A percentile compares a stretch with the other conserved stretches of the same genome.
Evolutionary conservation across 768 basidiomycete species (phyloP).

Genomic region (Boletus reticuloceps): DNA sequence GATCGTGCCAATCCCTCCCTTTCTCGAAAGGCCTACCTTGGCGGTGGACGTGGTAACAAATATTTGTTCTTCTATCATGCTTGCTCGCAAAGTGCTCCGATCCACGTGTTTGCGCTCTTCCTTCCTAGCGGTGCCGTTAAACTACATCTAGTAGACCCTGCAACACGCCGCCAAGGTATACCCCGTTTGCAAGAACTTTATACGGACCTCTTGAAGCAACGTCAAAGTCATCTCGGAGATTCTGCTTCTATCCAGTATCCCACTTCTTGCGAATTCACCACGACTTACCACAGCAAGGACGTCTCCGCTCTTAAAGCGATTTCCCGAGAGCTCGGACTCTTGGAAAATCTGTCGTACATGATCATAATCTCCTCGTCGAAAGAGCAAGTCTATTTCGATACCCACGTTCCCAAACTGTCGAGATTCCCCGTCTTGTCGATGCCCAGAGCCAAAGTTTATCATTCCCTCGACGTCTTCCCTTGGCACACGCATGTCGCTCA

Average conservation of each 20-base stretch:
- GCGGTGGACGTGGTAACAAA: conserved; percentile 64
- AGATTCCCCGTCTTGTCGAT: conserved; percentile 89
- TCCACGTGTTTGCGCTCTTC: conserved; percentile 90
- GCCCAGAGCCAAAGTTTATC: conserved; percentile 73
- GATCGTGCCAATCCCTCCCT: conserved; percentile 58
- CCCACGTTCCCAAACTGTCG: conserved; percentile 60
- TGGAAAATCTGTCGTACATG: conserved; percentile 71
- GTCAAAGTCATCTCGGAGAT: conserved; percentile 38
- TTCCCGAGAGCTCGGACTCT: conserved; percentile 77
- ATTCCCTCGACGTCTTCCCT: conserved; percentile 76
- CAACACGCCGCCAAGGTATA: conserved; percentile 80
- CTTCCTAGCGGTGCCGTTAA: conserved; percentile 66
- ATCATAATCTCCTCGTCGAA: conserved; percentile 85
- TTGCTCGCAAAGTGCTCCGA: conserved; percentile 62
- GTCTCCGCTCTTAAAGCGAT: conserved; percentile 79
- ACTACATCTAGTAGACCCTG: conserved; percentile 88
- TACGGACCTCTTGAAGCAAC: conserved; percentile 54
- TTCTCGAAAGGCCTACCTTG: conserved; percentile 67
- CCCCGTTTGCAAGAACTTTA: conserved; percentile 77
- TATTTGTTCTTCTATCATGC: conserved; percentile 91
- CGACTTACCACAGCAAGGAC: conserved; percentile 78
- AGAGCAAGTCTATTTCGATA: conserved; percentile 80
- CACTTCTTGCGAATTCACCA: conserved; percentile 53
- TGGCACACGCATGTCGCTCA: conserved; percentile 84
- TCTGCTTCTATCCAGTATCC: conserved; percentile 64